Percentiles rank a stretch among this genome's conserved stretches.
phyloP scores from a whole-genome alignment of 140 eudicot species.

The Anethum foeniculum region DNA sequence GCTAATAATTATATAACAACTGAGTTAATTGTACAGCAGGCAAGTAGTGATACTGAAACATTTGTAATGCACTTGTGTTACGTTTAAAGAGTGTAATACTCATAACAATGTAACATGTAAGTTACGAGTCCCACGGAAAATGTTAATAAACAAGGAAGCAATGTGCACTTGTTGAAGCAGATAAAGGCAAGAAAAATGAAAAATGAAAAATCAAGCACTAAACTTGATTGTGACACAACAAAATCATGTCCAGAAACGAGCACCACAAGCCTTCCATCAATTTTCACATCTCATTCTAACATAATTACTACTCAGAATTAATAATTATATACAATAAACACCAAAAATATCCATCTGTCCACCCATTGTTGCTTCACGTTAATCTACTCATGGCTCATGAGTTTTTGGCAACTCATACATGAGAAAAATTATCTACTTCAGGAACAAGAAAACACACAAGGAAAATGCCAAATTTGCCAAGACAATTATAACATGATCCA shows the following conservation, averaged over 20 bases:
- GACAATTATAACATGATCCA: too few relatives aligned
- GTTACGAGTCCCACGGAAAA: background rate
- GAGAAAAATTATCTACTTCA: background rate
- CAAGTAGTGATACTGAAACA: too few relatives aligned
- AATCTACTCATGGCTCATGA: constrained; percentile 20
- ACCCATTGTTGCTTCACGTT: constrained; percentile 13
- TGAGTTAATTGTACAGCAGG: too few relatives aligned
- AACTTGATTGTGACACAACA: background rate
- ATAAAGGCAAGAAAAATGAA: background rate
- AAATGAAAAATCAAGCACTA: background rate
- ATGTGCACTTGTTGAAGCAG: background rate
- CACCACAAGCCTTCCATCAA: background rate
- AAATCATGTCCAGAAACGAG: constrained; percentile 6
- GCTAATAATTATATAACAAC: too few relatives aligned
- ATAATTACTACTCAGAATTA: background rate
- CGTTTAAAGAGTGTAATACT: too few relatives aligned
- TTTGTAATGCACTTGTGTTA: too few relatives aligned
- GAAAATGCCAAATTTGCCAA: too few relatives aligned
- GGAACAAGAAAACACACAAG: background rate
- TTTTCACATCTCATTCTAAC: background rate
- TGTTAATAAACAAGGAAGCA: constrained; percentile 6
- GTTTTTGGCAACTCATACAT: background rate
- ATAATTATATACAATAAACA: background rate
- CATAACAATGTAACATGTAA: too few relatives aligned
- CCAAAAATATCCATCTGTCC: background rate